A percentile compares a stretch with the other conserved stretches of the same genome.
phyloP scores from a whole-genome alignment of 352 stramenopile species.

The Pythium sukuiense region DNA sequence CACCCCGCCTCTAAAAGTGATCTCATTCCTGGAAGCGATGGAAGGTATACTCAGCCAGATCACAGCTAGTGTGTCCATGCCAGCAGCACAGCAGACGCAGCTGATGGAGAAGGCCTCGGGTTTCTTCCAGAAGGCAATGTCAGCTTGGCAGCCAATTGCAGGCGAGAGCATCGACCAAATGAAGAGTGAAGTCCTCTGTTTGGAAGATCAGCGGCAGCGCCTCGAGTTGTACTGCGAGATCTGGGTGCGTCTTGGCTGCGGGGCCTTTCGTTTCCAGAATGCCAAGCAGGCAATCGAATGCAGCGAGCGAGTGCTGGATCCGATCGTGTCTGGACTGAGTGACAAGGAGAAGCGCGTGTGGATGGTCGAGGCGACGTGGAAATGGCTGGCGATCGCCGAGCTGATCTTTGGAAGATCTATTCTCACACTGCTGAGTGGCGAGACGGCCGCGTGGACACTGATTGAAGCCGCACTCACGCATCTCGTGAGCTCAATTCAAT shows the following conservation, averaged over 20 bases:
- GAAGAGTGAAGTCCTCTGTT: conserved; percentile 18
- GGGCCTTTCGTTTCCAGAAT: conserved; percentile 52
- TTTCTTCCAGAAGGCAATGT: conserved; percentile 60
- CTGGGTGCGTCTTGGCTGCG: conserved; percentile 66
- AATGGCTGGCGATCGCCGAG: conserved; percentile 72
- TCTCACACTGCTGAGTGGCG: conserved; percentile 42
- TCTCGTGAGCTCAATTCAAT: conserved; percentile 52
- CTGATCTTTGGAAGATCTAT: conserved; percentile 56
- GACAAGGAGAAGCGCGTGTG: conserved; percentile 25
- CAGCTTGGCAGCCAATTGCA: conserved; percentile 46
- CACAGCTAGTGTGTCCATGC: background rate
- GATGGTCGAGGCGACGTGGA: conserved; percentile 41
- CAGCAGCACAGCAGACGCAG: conserved; percentile 30
- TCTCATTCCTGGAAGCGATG: conserved; percentile 56
- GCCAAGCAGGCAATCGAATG: conserved; percentile 57
- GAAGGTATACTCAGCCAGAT: conserved; percentile 30
- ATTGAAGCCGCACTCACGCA: conserved; percentile 53
- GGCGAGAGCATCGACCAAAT: conserved; percentile 37
- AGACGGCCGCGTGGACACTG: conserved; percentile 45
- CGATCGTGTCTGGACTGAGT: conserved; percentile 27
- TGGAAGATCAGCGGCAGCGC: conserved; percentile 62
- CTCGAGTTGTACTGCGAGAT: conserved; percentile 69
- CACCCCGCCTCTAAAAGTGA: conserved; percentile 41
- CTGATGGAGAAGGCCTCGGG: conserved; percentile 45
- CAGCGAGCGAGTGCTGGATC: conserved; percentile 38